Evolutionary conservation across 2,329 filamentous ascomycete species (phyloP).

Genomic region (Onygena corvina): DNA sequence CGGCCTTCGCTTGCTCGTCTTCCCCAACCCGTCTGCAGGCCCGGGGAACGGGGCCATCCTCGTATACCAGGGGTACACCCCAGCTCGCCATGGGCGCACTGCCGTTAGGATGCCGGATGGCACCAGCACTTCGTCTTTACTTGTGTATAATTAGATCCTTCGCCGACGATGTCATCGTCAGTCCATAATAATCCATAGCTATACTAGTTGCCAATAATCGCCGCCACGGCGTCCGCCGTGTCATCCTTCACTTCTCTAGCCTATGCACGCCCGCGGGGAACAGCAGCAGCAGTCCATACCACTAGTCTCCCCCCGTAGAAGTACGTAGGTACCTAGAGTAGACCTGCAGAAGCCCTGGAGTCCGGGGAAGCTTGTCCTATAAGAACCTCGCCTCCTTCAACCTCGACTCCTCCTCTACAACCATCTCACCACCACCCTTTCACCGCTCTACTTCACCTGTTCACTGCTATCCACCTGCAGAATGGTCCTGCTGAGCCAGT

Average conservation of each 20-base stretch:
- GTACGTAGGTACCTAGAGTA: no score
- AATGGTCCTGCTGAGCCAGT: conserved; percentile 5
- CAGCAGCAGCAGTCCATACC: no score
- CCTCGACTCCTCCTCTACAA: neutral
- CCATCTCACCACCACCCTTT: neutral
- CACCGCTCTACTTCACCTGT: no score
- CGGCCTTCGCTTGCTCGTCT: neutral
- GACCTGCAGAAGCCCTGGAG: no score
- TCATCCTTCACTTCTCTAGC: no score
- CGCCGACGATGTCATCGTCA: no score
- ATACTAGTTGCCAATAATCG: neutral
- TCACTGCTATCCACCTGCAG: no score
- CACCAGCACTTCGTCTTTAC: neutral
- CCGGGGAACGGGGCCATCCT: neutral
- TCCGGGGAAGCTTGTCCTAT: neutral
- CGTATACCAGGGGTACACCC: conserved; percentile 1
- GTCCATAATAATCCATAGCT: neutral
- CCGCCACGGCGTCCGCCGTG: no score
- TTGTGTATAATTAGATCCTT: conserved; percentile 4
- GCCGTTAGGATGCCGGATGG: neutral
- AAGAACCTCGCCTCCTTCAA: neutral
- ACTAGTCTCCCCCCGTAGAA: no score
- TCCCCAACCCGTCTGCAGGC: neutral
- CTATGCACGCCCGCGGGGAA: no score
- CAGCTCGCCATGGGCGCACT: conserved; percentile 6